phyloP scores from a whole-genome alignment of 2,329 filamentous ascomycete genomes.

The Sclerotinia trifoliorum region DNA sequence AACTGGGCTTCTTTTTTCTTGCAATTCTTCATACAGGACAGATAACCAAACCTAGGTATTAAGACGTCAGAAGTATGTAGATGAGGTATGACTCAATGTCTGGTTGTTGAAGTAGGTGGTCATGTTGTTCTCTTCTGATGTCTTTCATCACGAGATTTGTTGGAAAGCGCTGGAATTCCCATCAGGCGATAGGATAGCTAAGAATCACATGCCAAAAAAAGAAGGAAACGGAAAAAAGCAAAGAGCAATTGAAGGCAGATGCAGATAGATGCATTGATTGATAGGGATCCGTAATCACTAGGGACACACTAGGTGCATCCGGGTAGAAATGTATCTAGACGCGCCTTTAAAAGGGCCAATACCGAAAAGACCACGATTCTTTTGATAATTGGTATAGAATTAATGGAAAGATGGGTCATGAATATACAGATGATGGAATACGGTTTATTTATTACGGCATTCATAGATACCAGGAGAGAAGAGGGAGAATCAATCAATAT shows the following conservation, averaged over 20 bases:
- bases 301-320: not conserved
- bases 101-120: too few relatives aligned
- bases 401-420: not conserved
- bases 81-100: not conserved
- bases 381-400: not conserved
- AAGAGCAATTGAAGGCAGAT: not conserved
- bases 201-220: slow-evolving; percentile 12
- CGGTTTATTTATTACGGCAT: not conserved
- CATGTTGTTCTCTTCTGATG: not conserved
- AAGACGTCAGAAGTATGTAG: not conserved
- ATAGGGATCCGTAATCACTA: slow-evolving; percentile 1
- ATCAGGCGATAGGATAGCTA: not conserved
- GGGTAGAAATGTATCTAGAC: not conserved
- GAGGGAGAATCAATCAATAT: not conserved
- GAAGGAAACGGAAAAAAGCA: not conserved
- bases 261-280: not conserved
- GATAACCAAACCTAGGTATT: not conserved
- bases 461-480: not conserved
- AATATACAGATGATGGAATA: not conserved
- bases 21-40: not conserved
- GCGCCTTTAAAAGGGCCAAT: too few relatives aligned
- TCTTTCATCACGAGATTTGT: not conserved
- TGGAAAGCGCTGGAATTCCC: not conserved
- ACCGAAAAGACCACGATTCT: slow-evolving; percentile 13
- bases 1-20: not conserved